Evolutionary conservation across 306 rosid species (phyloP), one percentile per base, ranked within the genome.

Genomic region (Trifolium repens): DNA sequence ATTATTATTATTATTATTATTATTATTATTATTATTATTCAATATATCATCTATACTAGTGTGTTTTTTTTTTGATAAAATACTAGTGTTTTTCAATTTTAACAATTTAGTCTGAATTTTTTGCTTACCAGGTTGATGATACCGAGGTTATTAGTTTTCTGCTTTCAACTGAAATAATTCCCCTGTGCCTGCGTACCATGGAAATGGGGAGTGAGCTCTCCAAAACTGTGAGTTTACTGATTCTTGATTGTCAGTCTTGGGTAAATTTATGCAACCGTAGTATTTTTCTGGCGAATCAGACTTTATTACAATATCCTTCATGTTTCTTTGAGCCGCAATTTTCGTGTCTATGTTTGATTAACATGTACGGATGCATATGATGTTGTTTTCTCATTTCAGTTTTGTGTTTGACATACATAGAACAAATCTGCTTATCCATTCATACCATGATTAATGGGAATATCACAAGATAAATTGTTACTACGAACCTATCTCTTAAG

Each of bases 121-220:
- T 69, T 32, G 4, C 42, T 55, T 50, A 19, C 80, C 85, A 94
- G 97, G 96, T 94, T 76, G 98, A 94, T 84, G 98, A 94, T 81
- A 90, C 96, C 7, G 93, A 90, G 76, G 97, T 91, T 63, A 94
- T 94, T 61, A 94, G 94, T 72, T 94, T 91, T 84, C 97, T 94
- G 71, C 94, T 94, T 63, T 91, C 97, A 3, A 94, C 97, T 1
- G 98, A 94, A 83, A 94, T 94, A 70, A 94, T 91, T 76, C 98
- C 98, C 1, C 75, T 94, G 81, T 94, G 97, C 84, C 73, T 94
- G 54, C 97, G 97, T 52, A 94, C 98, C 4, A 94, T 94, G 98
- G 98, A 94, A 85, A 91, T 91, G 97, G 98, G 97, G 17, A 94
- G 97, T 68, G 98, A 94, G 76, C 80, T 94, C 69, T 94, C 98